A percentile compares a stretch with the other conserved stretches of the same genome.
These are phyloP conservation scores for Lyophyllum semitale DNA, from an alignment of 768 basidiomycete genomes.

Conservation along the genomic window DNA sequence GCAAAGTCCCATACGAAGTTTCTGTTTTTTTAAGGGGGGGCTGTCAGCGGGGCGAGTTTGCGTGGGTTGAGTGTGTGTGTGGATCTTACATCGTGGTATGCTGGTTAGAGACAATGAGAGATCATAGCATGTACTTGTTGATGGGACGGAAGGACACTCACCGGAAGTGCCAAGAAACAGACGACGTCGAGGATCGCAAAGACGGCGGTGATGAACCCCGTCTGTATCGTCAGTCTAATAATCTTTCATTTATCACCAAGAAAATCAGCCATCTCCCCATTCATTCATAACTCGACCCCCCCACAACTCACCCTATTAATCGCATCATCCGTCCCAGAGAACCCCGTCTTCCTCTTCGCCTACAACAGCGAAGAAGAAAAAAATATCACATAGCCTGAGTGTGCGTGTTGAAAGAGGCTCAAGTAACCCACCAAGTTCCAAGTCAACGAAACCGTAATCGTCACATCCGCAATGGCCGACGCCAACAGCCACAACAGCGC, in stretches of 20 bases:
- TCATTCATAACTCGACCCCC: slow-evolving; percentile 2
- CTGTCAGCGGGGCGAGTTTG: not conserved
- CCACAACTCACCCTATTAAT: slow-evolving; percentile 26
- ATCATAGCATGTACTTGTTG: not conserved
- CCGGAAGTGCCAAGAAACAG: slow-evolving; percentile 43
- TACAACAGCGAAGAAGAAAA: slow-evolving; percentile 3
- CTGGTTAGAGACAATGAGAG: not conserved
- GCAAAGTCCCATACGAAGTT: slow-evolving; percentile 31
- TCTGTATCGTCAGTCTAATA: slow-evolving; percentile 39
- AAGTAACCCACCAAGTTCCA: slow-evolving; percentile 34
- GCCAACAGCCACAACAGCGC: slow-evolving; percentile 47
- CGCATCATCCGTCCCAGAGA: slow-evolving; percentile 42
- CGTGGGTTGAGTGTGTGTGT: not conserved
- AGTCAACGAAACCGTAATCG: slow-evolving; percentile 41
- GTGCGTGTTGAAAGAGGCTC: not conserved
- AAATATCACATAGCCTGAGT: no score
- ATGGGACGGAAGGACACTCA: slow-evolving; percentile 14
- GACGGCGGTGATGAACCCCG: slow-evolving; percentile 37
- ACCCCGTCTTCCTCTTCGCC: slow-evolving; percentile 38
- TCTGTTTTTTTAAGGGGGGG: no score
- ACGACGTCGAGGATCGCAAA: slow-evolving; percentile 44
- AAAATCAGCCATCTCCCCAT: slow-evolving; percentile 30
- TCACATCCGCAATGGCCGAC: slow-evolving; percentile 40
- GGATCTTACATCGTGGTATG: slow-evolving; percentile 23
- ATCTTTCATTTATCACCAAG: slow-evolving; percentile 12